A percentile compares a stretch with the other conserved stretches of the same genome.
These are phyloP conservation scores for Lichtheimia hyalospora DNA, from an alignment of 371 early-diverging fungal genomes.

Conservation along the genomic window DNA sequence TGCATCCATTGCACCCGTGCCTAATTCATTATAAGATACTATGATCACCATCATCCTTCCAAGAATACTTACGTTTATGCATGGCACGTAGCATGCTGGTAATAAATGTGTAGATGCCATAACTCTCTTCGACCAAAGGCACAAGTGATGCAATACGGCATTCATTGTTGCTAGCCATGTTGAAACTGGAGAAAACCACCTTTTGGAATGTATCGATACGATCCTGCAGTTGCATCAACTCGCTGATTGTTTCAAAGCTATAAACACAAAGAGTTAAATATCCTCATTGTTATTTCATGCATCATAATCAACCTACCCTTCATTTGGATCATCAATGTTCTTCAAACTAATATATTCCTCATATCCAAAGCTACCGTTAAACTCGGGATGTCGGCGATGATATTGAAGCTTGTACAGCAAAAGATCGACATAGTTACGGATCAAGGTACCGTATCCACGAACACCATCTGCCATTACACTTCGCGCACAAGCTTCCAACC, in stretches of 20 bases:
- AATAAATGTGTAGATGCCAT: constrained; percentile 94
- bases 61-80: constrained; percentile 77
- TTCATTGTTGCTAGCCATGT: constrained; percentile 86
- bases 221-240: constrained; percentile 89
- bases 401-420: constrained; percentile 88
- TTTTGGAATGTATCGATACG: constrained; percentile 90
- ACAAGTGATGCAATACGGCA: constrained; percentile 95
- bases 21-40: constrained; percentile 16
- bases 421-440: constrained; percentile 90
- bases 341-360: constrained; percentile 93
- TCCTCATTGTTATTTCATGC: background rate
- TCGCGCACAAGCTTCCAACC: constrained; percentile 68
- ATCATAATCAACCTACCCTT: constrained; percentile 63
- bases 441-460: constrained; percentile 85
- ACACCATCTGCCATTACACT: constrained; percentile 62
- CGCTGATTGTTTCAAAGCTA: constrained; percentile 92
- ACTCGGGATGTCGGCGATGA: constrained; percentile 90
- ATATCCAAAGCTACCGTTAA: constrained; percentile 94
- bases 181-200: constrained; percentile 82
- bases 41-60: background rate
- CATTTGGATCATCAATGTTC: constrained; percentile 95
- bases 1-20: constrained; percentile 79
- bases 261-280: background rate
- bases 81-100: constrained; percentile 95
- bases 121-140: constrained; percentile 95